phyloP scores from a whole-genome alignment of 148 eudicot genomes.

The Silene latifolia region DNA sequence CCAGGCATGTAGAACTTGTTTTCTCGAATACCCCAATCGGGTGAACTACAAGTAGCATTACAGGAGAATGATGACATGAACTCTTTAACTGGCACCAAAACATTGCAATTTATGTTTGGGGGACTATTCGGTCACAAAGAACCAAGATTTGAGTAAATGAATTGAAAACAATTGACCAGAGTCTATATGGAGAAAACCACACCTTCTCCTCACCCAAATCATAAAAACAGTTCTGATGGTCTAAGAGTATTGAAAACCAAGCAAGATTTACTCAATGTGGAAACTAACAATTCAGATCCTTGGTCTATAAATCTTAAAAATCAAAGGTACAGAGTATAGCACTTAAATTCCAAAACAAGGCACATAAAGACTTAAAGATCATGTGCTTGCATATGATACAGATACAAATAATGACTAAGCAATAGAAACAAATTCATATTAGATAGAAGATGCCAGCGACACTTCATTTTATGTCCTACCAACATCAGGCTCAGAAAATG shows the following conservation, averaged over 20 bases:
- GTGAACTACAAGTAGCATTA: slow-evolving; percentile 37
- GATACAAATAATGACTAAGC: too few relatives aligned
- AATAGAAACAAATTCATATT: too few relatives aligned
- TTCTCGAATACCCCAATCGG: slow-evolving; percentile 50
- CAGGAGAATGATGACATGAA: background rate
- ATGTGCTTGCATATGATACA: background rate
- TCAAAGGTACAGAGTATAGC: background rate
- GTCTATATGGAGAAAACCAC: background rate
- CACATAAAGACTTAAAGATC: background rate
- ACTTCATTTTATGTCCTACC: background rate
- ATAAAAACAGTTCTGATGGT: background rate
- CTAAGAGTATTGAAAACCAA: background rate
- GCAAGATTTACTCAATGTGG: background rate
- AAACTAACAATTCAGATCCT: background rate
- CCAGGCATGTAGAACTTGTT: slow-evolving; percentile 48
- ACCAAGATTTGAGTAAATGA: background rate
- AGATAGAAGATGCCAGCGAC: too few relatives aligned
- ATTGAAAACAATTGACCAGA: background rate
- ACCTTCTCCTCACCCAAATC: background rate
- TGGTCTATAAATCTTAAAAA: background rate
- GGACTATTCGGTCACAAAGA: background rate
- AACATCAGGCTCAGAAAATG: background rate
- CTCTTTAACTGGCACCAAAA: background rate
- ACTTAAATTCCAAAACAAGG: background rate
- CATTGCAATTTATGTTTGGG: background rate